Conservation (phyloP, 2,329 filamentous ascomycete species). For the Colletotrichum sp. region DNA sequence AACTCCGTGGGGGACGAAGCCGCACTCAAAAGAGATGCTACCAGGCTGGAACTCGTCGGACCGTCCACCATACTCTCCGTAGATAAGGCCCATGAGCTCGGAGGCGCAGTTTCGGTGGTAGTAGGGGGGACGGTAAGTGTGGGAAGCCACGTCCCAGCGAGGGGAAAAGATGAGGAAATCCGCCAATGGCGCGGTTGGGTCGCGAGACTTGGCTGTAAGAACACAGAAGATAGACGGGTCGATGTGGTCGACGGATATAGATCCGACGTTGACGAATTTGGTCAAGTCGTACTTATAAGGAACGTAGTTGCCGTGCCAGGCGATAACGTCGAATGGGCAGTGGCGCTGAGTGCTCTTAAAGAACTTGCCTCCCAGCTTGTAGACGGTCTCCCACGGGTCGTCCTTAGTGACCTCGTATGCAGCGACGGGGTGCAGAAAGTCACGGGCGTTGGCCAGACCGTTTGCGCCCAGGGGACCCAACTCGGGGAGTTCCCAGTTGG, state of each 20-base stretch:
- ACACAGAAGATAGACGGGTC: slow-evolving; percentile 72
- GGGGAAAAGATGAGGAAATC: slow-evolving; percentile 74
- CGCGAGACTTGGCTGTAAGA: slow-evolving; percentile 61
- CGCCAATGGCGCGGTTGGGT: slow-evolving; percentile 58
- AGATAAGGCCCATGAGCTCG: slow-evolving; percentile 61
- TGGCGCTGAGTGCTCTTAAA: slow-evolving; percentile 67
- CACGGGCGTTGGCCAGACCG: slow-evolving; percentile 67
- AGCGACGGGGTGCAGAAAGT: slow-evolving; percentile 69
- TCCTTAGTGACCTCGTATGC: slow-evolving; percentile 58
- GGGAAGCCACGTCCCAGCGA: slow-evolving; percentile 66
- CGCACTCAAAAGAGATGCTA: slow-evolving; percentile 44
- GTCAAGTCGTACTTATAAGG: slow-evolving; percentile 62
- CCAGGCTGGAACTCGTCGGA: slow-evolving; percentile 51
- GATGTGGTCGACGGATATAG: slow-evolving; percentile 66
- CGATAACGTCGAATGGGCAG: slow-evolving; percentile 73
- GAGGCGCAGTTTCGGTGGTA: slow-evolving; percentile 67
- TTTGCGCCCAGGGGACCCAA: slow-evolving; percentile 71
- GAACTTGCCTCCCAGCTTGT: slow-evolving; percentile 66
- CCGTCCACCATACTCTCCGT: slow-evolving; percentile 30
- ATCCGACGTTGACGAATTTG: slow-evolving; percentile 63
- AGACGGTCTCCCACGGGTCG: slow-evolving; percentile 60
- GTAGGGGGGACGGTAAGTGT: slow-evolving; percentile 69
- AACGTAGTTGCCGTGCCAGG: slow-evolving; percentile 74
- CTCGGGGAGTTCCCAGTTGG: slow-evolving; percentile 69
- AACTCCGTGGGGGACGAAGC: slow-evolving; percentile 53